These are phyloP conservation scores for Tagetes erecta DNA, from an alignment of 129 eudicot genomes.

Conservation along the genomic window DNA sequence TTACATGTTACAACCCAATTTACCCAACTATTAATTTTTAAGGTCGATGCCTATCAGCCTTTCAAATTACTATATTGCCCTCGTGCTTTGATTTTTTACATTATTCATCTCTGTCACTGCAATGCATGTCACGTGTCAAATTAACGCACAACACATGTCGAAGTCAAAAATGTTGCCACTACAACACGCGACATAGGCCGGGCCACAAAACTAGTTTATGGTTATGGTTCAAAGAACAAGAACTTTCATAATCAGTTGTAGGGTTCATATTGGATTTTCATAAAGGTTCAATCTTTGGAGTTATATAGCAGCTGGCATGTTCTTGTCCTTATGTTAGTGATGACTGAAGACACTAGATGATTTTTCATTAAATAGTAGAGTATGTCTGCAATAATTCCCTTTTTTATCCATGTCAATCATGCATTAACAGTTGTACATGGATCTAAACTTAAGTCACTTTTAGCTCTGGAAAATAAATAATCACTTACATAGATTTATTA, in stretches of 20 bases:
- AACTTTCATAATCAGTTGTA: not conserved
- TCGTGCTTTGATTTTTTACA: too few species aligned
- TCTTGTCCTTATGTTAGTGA: slow-evolving; percentile 18
- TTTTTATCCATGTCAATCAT: not conserved
- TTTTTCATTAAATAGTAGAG: not conserved
- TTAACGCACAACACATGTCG: too few species aligned
- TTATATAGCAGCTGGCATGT: slow-evolving; percentile 22
- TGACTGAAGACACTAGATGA: not conserved
- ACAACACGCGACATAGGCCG: too few species aligned
- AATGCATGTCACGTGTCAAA: too few species aligned
- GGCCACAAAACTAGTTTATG: not conserved
- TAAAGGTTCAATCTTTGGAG: slow-evolving; percentile 19
- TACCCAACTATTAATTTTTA: too few species aligned
- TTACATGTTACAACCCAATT: too few species aligned
- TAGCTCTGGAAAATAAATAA: not conserved
- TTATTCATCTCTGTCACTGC: too few species aligned
- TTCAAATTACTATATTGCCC: too few species aligned
- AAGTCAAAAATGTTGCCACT: too few species aligned
- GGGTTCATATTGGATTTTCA: not conserved
- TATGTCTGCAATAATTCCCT: slow-evolving; percentile 1
- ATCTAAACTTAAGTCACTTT: slow-evolving; percentile 4
- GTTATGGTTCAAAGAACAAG: not conserved
- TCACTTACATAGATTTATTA: too few species aligned
- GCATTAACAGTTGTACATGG: slow-evolving; percentile 3
- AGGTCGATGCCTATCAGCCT: too few species aligned